These are phyloP conservation scores for Myriosclerotinia curreyana DNA, from an alignment of 2,329 filamentous ascomycete genomes.

Conservation along the genomic window DNA sequence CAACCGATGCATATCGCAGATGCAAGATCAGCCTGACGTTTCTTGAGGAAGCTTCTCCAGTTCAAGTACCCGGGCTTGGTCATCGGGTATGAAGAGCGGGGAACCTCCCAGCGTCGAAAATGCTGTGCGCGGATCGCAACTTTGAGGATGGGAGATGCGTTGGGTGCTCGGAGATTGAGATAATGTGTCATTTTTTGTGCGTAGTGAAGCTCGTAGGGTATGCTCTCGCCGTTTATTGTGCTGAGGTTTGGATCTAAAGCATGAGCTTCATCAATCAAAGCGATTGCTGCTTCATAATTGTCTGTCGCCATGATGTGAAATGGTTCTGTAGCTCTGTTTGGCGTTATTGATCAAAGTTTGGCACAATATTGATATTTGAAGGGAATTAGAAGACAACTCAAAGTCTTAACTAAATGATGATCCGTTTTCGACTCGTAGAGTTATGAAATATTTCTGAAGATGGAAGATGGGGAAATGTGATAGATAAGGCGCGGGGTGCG, in stretches of 20 bases:
- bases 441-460: too few species aligned
- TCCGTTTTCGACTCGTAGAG: background rate
- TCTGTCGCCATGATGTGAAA: conserved; percentile 11
- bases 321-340: background rate
- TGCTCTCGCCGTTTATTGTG: conserved; percentile 42
- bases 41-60: conserved; percentile 75
- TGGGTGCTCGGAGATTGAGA: conserved; percentile 58
- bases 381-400: background rate
- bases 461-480: too few species aligned
- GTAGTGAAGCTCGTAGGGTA: conserved; percentile 81
- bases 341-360: background rate
- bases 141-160: conserved; percentile 63
- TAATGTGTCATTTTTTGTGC: conserved; percentile 75
- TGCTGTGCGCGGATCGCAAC: conserved; percentile 83
- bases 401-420: background rate
- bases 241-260: conserved; percentile 61
- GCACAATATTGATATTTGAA: background rate
- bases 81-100: conserved; percentile 68
- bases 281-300: conserved; percentile 52
- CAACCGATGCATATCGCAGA: conserved; percentile 49
- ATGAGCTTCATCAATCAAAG: conserved; percentile 72
- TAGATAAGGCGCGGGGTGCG: too few species aligned
- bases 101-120: conserved; percentile 79
- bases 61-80: conserved; percentile 72
- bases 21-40: conserved; percentile 64